phyloP scores from a whole-genome alignment of 192 early-diverging fungal genomes.

The Coemansia sp. region DNA sequence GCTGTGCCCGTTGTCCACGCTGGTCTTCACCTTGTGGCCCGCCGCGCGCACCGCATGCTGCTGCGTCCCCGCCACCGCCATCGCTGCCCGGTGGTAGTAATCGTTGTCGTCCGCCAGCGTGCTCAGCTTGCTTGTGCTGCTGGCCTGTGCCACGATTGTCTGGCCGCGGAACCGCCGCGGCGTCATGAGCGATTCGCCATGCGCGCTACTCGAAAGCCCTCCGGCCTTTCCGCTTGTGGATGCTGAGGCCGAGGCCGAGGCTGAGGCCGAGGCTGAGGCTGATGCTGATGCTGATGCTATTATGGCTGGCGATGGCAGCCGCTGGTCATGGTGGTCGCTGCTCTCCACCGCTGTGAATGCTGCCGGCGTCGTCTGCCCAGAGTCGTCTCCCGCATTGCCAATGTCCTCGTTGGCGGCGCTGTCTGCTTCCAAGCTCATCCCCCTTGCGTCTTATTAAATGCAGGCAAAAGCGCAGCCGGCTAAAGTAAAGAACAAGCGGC shows the following conservation, averaged over 20 bases:
- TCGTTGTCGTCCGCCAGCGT: not conserved
- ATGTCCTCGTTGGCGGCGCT: too few species aligned
- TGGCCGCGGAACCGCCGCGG: constrained; percentile 9
- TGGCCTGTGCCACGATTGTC: constrained; percentile 11
- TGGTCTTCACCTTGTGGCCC: not conserved
- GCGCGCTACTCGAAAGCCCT: not conserved
- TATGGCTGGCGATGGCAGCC: not conserved
- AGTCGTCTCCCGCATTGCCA: too few species aligned
- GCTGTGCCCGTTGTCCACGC: not conserved
- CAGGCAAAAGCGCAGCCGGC: too few species aligned
- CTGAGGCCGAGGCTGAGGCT: not conserved
- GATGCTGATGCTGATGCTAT: not conserved
- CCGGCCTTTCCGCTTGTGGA: too few species aligned
- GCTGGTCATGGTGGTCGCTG: not conserved
- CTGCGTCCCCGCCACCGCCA: not conserved
- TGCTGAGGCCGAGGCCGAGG: not conserved
- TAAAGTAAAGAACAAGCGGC: too few species aligned
- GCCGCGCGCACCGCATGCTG: constrained; percentile 5
- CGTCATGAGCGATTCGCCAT: constrained; percentile 1
- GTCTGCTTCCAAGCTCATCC: too few species aligned
- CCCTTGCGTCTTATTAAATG: too few species aligned
- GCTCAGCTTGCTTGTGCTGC: constrained; percentile 17
- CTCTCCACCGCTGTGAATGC: not conserved
- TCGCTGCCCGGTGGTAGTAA: too few species aligned
- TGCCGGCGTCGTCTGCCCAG: too few species aligned